These are phyloP conservation scores for Fusarium nanum DNA, from an alignment of 2,329 filamentous ascomycete species.

Conservation along the genomic window DNA sequence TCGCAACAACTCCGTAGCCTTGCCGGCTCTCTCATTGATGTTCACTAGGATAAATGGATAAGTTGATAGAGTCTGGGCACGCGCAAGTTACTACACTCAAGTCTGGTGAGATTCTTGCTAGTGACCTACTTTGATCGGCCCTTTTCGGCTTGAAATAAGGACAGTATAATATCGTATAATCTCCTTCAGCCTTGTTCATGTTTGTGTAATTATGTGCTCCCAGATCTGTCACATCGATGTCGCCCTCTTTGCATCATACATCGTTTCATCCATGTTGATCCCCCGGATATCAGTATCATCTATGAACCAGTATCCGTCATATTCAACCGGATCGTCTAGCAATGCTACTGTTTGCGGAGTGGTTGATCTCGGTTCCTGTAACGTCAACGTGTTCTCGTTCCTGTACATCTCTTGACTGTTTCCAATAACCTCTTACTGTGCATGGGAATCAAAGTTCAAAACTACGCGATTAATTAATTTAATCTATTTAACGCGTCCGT, in stretches of 20 bases:
- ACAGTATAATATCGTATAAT: background rate
- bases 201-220: constrained; percentile 17
- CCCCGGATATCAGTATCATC: constrained; percentile 20
- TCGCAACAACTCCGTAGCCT: constrained; percentile 17
- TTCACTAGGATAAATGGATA: constrained; percentile 4
- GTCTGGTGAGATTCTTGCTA: background rate
- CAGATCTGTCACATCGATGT: constrained; percentile 34
- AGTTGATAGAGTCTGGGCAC: constrained; percentile 14
- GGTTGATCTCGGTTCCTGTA: constrained; percentile 26
- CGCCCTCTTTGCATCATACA: constrained; percentile 34
- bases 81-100: constrained; percentile 2
- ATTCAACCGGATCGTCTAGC: constrained; percentile 26
- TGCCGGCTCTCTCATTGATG: background rate
- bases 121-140: constrained; percentile 26
- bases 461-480: constrained; percentile 11
- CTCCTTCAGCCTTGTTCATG: constrained; percentile 23
- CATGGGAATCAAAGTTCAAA: constrained; percentile 1
- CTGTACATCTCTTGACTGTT: background rate
- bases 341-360: constrained; percentile 29
- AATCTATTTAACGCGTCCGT: background rate
- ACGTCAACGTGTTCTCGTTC: background rate
- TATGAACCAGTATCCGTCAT: constrained; percentile 8
- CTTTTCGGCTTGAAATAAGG: constrained; percentile 16
- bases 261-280: constrained; percentile 37
- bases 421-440: background rate